Percentiles rank a stretch among this genome's conserved stretches.
phyloP scores from a whole-genome alignment of 2,329 filamentous ascomycete species.

The Diaporthe australafricana region DNA sequence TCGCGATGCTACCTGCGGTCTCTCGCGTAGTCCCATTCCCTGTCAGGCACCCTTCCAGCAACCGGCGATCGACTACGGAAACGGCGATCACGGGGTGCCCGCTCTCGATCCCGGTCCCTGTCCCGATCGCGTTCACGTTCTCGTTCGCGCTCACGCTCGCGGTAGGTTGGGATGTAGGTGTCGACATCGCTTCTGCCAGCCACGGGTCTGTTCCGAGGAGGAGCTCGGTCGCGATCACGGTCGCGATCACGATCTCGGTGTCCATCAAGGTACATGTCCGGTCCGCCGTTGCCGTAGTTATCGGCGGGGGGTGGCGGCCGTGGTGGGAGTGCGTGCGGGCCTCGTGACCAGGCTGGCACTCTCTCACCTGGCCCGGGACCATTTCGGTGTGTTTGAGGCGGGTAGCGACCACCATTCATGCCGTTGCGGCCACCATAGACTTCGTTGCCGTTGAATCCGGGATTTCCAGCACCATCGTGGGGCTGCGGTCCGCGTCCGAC shows the following conservation, averaged over 20 bases:
- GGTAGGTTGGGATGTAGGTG: slow-evolving; percentile 63
- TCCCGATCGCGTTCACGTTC: slow-evolving; percentile 54
- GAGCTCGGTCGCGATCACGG: slow-evolving; percentile 47
- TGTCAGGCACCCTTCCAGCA: slow-evolving; percentile 25
- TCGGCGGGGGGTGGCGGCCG: slow-evolving; percentile 61
- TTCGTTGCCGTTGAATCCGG: slow-evolving; percentile 63
- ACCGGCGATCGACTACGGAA: slow-evolving; percentile 36
- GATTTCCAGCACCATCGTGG: slow-evolving; percentile 55
- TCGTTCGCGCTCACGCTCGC: slow-evolving; percentile 51
- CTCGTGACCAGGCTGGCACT: slow-evolving; percentile 67
- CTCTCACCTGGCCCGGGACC: slow-evolving; percentile 44
- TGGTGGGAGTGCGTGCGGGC: slow-evolving; percentile 56
- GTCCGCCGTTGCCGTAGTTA: slow-evolving; percentile 46
- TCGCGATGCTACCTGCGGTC: slow-evolving; percentile 49
- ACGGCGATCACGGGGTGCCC: slow-evolving; percentile 32
- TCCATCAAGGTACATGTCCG: slow-evolving; percentile 43
- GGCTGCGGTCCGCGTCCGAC: slow-evolving; percentile 76
- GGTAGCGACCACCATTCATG: slow-evolving; percentile 59
- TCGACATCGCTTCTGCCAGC: slow-evolving; percentile 51
- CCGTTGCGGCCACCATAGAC: slow-evolving; percentile 62
- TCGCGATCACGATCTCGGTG: slow-evolving; percentile 48
- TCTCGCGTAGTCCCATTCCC: slow-evolving; percentile 33
- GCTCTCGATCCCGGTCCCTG: slow-evolving; percentile 48
- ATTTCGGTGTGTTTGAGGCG: slow-evolving; percentile 49
- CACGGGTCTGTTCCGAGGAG: slow-evolving; percentile 41